A percentile compares a stretch with the other conserved stretches of the same genome.
phyloP scores from a whole-genome alignment of 495 filamentous ascomycete species.

The Xylaria venustula region DNA sequence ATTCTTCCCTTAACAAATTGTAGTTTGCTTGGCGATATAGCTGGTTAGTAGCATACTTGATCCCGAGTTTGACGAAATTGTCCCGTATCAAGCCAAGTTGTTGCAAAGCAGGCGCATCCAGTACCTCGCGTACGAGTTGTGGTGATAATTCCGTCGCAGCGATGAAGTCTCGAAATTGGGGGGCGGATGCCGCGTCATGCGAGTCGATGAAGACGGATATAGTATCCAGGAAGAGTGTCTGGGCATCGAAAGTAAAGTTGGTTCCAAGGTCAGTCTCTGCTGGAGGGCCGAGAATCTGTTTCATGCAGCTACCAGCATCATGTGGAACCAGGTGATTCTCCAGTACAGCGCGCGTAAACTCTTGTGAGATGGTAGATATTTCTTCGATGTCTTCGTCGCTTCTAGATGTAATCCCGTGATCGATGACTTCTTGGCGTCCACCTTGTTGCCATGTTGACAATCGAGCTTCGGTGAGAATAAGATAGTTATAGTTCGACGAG shows the following conservation, averaged over 20 bases:
- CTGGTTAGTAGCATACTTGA: slow-evolving; percentile 85
- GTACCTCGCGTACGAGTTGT: slow-evolving; percentile 69
- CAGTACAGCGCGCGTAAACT: slow-evolving; percentile 71
- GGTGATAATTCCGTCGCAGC: slow-evolving; percentile 69
- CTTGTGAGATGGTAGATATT: slow-evolving; percentile 76
- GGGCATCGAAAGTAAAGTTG: slow-evolving; percentile 53
- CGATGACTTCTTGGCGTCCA: slow-evolving; percentile 52
- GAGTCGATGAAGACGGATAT: slow-evolving; percentile 72
- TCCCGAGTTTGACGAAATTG: slow-evolving; percentile 76
- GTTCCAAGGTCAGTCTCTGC: slow-evolving; percentile 42
- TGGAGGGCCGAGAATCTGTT: slow-evolving; percentile 67
- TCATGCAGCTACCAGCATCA: slow-evolving; percentile 71
- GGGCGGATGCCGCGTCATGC: slow-evolving; percentile 48
- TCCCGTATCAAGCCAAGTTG: slow-evolving; percentile 76
- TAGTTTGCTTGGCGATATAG: slow-evolving; percentile 96
- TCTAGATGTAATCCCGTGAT: slow-evolving; percentile 54
- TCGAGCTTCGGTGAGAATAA: slow-evolving; percentile 47
- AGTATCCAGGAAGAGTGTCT: slow-evolving; percentile 76
- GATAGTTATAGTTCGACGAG: slow-evolving; percentile 45
- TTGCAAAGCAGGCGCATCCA: slow-evolving; percentile 76
- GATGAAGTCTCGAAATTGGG: slow-evolving; percentile 56
- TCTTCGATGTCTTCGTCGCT: slow-evolving; percentile 62
- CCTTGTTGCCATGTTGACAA: slow-evolving; percentile 44
- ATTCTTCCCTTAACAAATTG: slow-evolving; percentile 92
- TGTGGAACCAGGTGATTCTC: slow-evolving; percentile 62